Base-by-base conservation (phyloP, 2,329 filamentous ascomycete genomes). In the Fusarium setosum region DNA sequence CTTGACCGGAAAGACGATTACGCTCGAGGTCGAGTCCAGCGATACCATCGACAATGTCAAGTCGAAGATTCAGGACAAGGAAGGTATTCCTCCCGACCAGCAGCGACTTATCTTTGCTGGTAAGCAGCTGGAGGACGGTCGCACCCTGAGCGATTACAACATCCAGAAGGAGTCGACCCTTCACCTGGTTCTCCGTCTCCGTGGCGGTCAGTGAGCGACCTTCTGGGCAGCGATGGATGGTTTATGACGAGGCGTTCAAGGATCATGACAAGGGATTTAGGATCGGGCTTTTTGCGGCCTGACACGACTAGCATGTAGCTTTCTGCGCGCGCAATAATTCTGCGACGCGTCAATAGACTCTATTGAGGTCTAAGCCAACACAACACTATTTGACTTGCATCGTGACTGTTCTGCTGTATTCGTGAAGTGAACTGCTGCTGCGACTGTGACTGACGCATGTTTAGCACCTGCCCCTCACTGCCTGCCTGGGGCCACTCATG, bases 1-100 rank as follows among this genome's bases (percentile, higher is more conserved):
- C 5, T 80, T 97, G 61, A 97, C 94, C 77, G 94, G 94, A 73
- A 97, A 97, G 87, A 97, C 94, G 41, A 97, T 97, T 75, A 97
- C 94, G 3, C 83, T 96, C 7, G 93, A 96, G 81, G 93, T 97
- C 3, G 93, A 97, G 78, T 94, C 91, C 0, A 92, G 88, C 3
- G 94, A 97, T 75, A 97, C 94, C 50, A 97, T 97, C 78, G 94
- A 97, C 84, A 97, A 97, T 67, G 94, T 97, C 45, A 97, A 97
- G 89, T 89, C 86, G 54, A 98, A 97, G 88, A 98, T 97, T 56
- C 95, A 98, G 81, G 95, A 98, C 76, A 97, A 98, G 88, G 94
- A 98, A 82, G 95, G 95, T 42, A 97, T 98, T 58, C 95, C 94
- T 45, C 94, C 94, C 17, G 94, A 97, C 78, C 94, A 97, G 81